Conservation (phyloP, 441 rosid species). For the Euphorbia celastroides region DNA sequence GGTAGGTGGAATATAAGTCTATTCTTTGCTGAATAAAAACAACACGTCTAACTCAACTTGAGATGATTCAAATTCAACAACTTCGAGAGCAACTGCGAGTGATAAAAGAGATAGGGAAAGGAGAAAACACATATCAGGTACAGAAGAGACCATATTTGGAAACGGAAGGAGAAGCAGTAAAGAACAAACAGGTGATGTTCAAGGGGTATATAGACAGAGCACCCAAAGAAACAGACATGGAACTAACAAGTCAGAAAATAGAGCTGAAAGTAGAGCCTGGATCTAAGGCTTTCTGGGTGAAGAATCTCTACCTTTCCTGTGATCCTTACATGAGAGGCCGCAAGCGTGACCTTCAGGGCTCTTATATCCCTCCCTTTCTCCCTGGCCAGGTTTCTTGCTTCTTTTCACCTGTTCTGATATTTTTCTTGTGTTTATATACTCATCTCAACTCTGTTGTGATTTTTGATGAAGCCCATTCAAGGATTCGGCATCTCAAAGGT, state of each 20-base stretch:
- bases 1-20: neutral
- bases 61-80: too few relatives aligned
- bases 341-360: neutral
- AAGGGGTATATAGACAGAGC: slow-evolving; percentile 32
- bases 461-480: slow-evolving; percentile 42
- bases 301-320: slow-evolving; percentile 61
- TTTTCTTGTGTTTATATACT: too few relatives aligned
- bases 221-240: slow-evolving; percentile 43
- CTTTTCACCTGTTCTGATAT: too few relatives aligned
- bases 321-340: slow-evolving; percentile 61
- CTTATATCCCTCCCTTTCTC: neutral
- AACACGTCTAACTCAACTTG: too few relatives aligned
- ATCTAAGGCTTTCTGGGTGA: slow-evolving; percentile 31
- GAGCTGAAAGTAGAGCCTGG: slow-evolving; percentile 36
- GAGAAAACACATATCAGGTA: too few relatives aligned
- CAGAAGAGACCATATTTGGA: neutral
- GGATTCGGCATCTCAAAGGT: slow-evolving; percentile 67
- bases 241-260: slow-evolving; percentile 10
- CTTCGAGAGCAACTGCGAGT: too few relatives aligned
- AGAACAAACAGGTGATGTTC: slow-evolving; percentile 35
- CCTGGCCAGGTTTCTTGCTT: neutral
- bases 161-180: neutral
- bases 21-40: neutral
- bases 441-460: too few relatives aligned
- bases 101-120: too few relatives aligned